A percentile compares a stretch with the other conserved stretches of the same genome.
Evolutionary conservation across 257 asterid species (phyloP).

Genomic region (Capsicum rhomboideum): DNA sequence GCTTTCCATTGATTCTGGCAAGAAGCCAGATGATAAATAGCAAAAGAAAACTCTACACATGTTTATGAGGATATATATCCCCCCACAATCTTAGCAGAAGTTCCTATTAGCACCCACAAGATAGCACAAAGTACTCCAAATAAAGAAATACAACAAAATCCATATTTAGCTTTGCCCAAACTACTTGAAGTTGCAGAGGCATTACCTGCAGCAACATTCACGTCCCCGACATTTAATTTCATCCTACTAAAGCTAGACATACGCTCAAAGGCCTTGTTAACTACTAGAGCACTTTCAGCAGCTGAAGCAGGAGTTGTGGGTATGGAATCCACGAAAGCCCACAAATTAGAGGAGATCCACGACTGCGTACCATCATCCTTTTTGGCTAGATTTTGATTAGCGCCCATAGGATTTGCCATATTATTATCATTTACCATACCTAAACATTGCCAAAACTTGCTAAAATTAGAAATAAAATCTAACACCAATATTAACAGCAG

Average conservation of each 20-base stretch:
- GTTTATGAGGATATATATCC: conserved; percentile 10
- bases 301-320: conserved; percentile 98
- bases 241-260: conserved; percentile 90
- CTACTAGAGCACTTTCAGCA: conserved; percentile 80
- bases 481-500: conserved; percentile 21
- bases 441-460: conserved; percentile 46
- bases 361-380: conserved; percentile 61
- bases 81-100: conserved; percentile 12
- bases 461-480: conserved; percentile 39
- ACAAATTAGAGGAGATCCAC: conserved; percentile 66
- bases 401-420: conserved; percentile 36
- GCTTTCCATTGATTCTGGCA: conserved; percentile 11
- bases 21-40: background rate
- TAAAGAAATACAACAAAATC: conserved; percentile 49
- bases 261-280: conserved; percentile 69
- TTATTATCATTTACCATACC: conserved; percentile 50
- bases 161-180: conserved; percentile 32
- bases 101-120: conserved; percentile 57
- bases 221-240: conserved; percentile 38
- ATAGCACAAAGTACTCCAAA: conserved; percentile 74
- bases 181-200: conserved; percentile 42
- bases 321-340: conserved; percentile 97
- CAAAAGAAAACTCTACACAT: conserved; percentile 24
- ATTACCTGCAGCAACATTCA: conserved; percentile 48
- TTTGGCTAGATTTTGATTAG: conserved; percentile 33